phyloP scores from a whole-genome alignment of 164 flowering plant genomes.

The Aristolochia contorta region DNA sequence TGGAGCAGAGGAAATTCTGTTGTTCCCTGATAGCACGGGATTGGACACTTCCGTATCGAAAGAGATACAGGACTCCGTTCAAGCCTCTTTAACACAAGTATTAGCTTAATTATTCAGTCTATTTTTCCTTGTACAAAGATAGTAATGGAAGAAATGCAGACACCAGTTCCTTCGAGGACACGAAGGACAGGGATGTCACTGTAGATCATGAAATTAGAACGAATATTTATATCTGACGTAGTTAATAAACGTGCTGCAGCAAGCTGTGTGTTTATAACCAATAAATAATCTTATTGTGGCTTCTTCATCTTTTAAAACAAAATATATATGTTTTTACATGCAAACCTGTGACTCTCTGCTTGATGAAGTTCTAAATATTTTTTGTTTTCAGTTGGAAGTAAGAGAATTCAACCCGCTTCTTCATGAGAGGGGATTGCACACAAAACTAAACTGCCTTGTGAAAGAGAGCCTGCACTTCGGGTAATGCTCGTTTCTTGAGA shows the following conservation, averaged over 20 bases:
- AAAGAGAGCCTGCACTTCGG: slow-evolving; percentile 66
- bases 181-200: too few species aligned
- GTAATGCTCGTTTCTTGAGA: slow-evolving; percentile 24
- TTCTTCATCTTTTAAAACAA: too few species aligned
- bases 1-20: slow-evolving; percentile 67
- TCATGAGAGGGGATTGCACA: slow-evolving; percentile 73
- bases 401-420: slow-evolving; percentile 65
- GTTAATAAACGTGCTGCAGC: too few species aligned
- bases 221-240: too few species aligned
- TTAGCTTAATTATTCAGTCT: not conserved
- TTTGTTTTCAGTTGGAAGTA: slow-evolving; percentile 42
- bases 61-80: slow-evolving; percentile 43
- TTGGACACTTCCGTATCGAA: slow-evolving; percentile 20
- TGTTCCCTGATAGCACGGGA: slow-evolving; percentile 33
- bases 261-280: too few species aligned
- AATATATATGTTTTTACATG: too few species aligned
- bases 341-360: too few species aligned
- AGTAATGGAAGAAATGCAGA: too few species aligned
- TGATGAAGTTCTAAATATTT: not conserved
- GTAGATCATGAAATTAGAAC: too few species aligned
- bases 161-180: too few species aligned
- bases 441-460: slow-evolving; percentile 56
- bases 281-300: too few species aligned
- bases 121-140: too few species aligned
- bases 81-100: slow-evolving; percentile 44